Base-by-base conservation (phyloP, 1,284 basidiomycete genomes). In the Malassezia japonica region DNA sequence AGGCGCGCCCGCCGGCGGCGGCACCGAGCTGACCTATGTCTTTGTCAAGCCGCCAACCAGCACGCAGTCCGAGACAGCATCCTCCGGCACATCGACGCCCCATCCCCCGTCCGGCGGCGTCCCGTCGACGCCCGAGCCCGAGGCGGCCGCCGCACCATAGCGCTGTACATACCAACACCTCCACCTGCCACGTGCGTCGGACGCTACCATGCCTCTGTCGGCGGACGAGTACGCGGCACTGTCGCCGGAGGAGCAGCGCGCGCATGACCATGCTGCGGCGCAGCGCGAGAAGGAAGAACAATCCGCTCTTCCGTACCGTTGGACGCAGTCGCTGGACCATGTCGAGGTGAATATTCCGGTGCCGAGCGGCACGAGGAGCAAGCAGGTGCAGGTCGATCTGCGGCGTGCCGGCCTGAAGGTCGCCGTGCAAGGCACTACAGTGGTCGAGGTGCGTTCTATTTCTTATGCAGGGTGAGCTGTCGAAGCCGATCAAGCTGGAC, bases 401-500 rank as follows among this genome's bases (percentile, higher is more conserved):
- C 79, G 82, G 73, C 88, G 86, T 77, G 85, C 82, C 74, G 84
- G 81, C 61, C 79, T 99, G 51, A 83, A 79, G 60, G 83, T 94
- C 4, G 86, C 83, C 6, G 74, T 95, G 46, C 96, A 94, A 75
- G 85, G 85, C 18, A 78, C 85, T 24, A 80, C 83, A 23, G 87
- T 96, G 66, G 42, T 64, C 10, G 57, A 61, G 28, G 56, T 55
- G 24, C 5, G 57, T 57, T 21, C 7, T 13, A 18, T 6, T 15
- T 15, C 40, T 43, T 2, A 41, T 13, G 10, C 71, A 82, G 25
- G 94, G 94, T n/a, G 85, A 92, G 55, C 79, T 99, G 23, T 90
- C 87, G 75, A 84, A 85, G 64, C 88, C 91, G 53, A 84, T 98
- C 76, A 90, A 90, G 67, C 78, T 90, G 43, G 94, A 96, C 56